Evolutionary conservation across 805 yeast species (phyloP).

Genomic region (Teunomyces kruisii): DNA sequence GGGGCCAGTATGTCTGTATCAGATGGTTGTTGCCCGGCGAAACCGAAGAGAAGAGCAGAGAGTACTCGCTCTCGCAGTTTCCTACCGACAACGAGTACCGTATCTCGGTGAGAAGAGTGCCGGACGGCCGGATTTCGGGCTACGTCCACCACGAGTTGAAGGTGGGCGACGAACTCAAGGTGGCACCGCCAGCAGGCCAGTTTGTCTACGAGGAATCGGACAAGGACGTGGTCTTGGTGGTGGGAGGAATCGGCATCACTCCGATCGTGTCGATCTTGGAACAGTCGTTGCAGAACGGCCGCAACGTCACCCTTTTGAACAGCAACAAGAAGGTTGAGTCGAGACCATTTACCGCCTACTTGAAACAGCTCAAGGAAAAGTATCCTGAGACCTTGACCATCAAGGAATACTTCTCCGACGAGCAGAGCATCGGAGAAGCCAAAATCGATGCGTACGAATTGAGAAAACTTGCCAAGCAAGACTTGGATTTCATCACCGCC

Average conservation of each 20-base stretch:
- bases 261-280: conserved; percentile 58
- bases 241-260: conserved; percentile 71
- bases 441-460: conserved; percentile 13
- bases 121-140: conserved; percentile 51
- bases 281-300: conserved; percentile 29
- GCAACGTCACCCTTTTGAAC: conserved; percentile 32
- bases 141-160: conserved; percentile 47
- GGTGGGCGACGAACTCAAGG: conserved; percentile 47
- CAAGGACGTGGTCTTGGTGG: conserved; percentile 38
- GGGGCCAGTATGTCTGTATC: conserved; percentile 50
- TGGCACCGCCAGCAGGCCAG: conserved; percentile 63
- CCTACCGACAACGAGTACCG: conserved; percentile 42
- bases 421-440: background rate
- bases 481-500: conserved; percentile 19
- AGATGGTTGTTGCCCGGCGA: conserved; percentile 35
- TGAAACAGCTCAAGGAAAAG: conserved; percentile 14
- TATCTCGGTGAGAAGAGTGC: conserved; percentile 55
- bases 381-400: conserved; percentile 17
- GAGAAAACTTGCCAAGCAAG: conserved; percentile 14
- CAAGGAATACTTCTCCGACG: conserved; percentile 20
- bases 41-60: conserved; percentile 49
- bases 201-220: conserved; percentile 34
- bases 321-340: conserved; percentile 24
- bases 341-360: conserved; percentile 25
- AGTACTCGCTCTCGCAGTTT: conserved; percentile 55